phyloP scores from a whole-genome alignment of 169 alveolate species.

The Miamiensis avidus region DNA sequence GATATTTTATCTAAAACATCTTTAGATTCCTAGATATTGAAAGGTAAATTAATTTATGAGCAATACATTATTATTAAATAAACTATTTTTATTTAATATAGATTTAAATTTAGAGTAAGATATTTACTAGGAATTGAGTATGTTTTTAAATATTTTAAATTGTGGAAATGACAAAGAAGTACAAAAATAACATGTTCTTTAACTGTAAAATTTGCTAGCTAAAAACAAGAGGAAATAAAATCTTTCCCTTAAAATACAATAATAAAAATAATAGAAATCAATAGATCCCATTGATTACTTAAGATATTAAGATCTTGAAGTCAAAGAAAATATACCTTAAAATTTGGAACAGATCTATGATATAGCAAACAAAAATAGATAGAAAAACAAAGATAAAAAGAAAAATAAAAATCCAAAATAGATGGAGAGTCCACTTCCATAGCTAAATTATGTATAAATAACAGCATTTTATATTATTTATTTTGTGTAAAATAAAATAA shows the following conservation, averaged over 20 bases:
- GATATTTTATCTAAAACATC: too few species aligned
- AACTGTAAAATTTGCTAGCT: background rate
- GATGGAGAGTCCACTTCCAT: background rate
- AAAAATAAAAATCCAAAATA: too few species aligned
- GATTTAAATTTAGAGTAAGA: background rate
- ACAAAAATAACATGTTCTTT: background rate
- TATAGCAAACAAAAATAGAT: background rate
- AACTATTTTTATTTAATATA: too few species aligned
- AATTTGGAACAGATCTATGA: background rate
- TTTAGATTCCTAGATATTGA: background rate
- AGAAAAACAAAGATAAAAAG: too few species aligned
- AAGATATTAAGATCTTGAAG: background rate
- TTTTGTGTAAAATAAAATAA: too few species aligned
- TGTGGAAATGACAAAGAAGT: background rate
- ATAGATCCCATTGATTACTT: background rate
- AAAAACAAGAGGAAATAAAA: background rate
- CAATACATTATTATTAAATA: too few species aligned
- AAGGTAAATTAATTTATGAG: background rate
- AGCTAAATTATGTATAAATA: background rate
- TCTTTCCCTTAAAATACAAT: too few species aligned
- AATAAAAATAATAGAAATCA: too few species aligned
- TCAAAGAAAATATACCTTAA: background rate
- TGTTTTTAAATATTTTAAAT: too few species aligned
- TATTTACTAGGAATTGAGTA: background rate
- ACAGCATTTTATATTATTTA: too few species aligned